Percentiles rank a stretch among this genome's conserved stretches.
These are phyloP conservation scores for Ceratocystis eucalypticola DNA, from an alignment of 2,329 filamentous ascomycete genomes.

Conservation along the genomic window DNA sequence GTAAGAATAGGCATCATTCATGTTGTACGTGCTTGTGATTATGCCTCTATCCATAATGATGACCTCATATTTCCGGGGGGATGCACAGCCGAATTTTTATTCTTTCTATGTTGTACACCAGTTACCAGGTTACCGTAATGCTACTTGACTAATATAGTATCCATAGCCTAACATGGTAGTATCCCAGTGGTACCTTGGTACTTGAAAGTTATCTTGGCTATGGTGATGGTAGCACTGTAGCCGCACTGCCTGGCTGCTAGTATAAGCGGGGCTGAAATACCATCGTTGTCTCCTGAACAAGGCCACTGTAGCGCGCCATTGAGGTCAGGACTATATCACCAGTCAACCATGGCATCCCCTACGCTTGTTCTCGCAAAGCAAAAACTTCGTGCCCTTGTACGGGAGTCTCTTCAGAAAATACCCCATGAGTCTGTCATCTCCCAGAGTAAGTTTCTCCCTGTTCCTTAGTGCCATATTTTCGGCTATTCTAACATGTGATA, in stretches of 20 bases:
- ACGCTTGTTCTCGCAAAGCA: slow-evolving; percentile 55
- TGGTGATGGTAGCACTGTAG: no score
- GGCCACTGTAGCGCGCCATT: no score
- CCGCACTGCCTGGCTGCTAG: no score
- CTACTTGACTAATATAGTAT: no score
- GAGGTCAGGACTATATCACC: not conserved
- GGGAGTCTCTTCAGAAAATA: slow-evolving; percentile 47
- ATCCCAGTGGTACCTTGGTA: no score
- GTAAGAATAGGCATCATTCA: not conserved
- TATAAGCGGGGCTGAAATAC: no score
- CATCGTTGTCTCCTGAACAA: no score
- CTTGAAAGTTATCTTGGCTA: no score
- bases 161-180: no score
- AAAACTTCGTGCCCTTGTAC: slow-evolving; percentile 59
- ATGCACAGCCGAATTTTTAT: not conserved
- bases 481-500: slow-evolving; percentile 26
- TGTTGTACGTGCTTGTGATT: not conserved
- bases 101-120: not conserved
- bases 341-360: slow-evolving; percentile 34
- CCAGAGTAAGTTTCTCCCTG: slow-evolving; percentile 47
- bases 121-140: not conserved
- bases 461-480: not conserved
- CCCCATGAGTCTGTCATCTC: slow-evolving; percentile 45
- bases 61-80: not conserved
- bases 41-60: not conserved